Conservation (phyloP, 768 basidiomycete genomes). For the Tulasnella sp. region DNA sequence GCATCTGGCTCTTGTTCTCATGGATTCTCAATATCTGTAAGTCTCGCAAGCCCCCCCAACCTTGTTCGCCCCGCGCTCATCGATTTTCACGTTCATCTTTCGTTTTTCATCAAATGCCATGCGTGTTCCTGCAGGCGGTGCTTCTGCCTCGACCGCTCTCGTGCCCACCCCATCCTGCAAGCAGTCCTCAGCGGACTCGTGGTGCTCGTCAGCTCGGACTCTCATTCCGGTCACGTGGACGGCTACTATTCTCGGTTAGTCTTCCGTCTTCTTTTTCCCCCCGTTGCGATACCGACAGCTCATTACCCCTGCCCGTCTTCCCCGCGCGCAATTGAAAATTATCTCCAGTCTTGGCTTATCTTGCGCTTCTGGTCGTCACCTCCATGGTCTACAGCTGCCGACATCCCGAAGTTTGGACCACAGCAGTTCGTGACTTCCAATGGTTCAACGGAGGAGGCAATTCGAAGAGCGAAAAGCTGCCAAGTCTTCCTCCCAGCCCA, state of each 20-base stretch:
- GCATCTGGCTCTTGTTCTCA: slow-evolving; percentile 25
- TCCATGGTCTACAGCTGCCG: slow-evolving; percentile 14
- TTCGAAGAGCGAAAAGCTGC: slow-evolving; percentile 2
- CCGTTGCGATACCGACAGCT: slow-evolving; percentile 22
- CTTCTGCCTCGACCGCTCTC: slow-evolving; percentile 29
- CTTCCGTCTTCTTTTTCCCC: neutral
- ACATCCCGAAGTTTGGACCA: slow-evolving; percentile 28
- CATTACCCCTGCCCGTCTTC: neutral
- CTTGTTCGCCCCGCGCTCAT: slow-evolving; percentile 22
- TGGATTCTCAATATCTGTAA: slow-evolving; percentile 29
- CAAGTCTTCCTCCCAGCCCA: slow-evolving; percentile 21
- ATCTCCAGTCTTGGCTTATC: slow-evolving; percentile 24
- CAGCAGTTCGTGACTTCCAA: slow-evolving; percentile 26
- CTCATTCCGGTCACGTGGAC: slow-evolving; percentile 31
- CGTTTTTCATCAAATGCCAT: slow-evolving; percentile 1
- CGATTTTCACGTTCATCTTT: slow-evolving; percentile 22
- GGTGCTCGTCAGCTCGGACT: slow-evolving; percentile 15
- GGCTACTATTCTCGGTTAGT: slow-evolving; percentile 23
- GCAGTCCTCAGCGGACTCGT: neutral
- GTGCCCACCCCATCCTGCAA: slow-evolving; percentile 13
- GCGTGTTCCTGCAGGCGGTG: slow-evolving; percentile 24
- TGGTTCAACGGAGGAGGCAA: slow-evolving; percentile 31
- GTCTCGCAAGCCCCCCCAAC: slow-evolving; percentile 8
- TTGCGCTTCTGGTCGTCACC: slow-evolving; percentile 25
- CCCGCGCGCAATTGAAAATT: neutral